Base-by-base conservation (phyloP, 1,284 basidiomycete genomes). In the Laetiporus sulphureus region DNA sequence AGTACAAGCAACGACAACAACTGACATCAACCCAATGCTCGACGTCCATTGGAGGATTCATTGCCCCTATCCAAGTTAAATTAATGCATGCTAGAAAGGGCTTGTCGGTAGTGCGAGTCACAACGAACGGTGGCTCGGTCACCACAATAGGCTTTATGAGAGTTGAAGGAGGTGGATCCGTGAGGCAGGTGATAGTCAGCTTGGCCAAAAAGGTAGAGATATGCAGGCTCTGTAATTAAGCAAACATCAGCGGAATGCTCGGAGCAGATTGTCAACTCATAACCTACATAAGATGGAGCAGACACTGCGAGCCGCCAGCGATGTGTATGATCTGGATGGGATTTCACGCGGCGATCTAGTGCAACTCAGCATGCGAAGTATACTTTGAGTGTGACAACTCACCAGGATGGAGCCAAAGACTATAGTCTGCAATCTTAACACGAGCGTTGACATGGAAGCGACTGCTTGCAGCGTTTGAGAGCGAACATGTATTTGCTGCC, bases 21-120 rank as follows among this genome's bases (percentile, higher is more conserved):
- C 72, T 40, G 48, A 84, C 83, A 58, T 85, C 79, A 15, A 88
- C 75, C 84, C 84, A 88, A 51, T 87, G 84, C 23, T 87, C 80
- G 13, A 85, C 55, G 32, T 69, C 67, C 45, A 65, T 64, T 1
- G 63, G 51, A 8, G 65, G 55, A 49, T 70, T 75, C 38, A 46
- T 43, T 20, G 54, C 49, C 4, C 68, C 68, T 10, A 58, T 62
- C 70, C 70, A 85, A 32, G 67, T 58, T 23, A 87, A 61, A 27
- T 73, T 71, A 20, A 87, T 56, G 27, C 67, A 71, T 2, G 82
- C 81, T 25, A 85, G 68, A 48, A 88, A 88, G 0, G 83, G 73
- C 44, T 66, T 62, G 36, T 73, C 66, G 3, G 80, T 69, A 5
- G 72, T 72, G 19, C 79, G 72, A 8, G 77, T 64, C 1, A 77